A percentile compares a stretch with the other conserved stretches of the same genome.
Evolutionary conservation across 768 basidiomycete genomes (phyloP).

Genomic region (Auricularia cornea): DNA sequence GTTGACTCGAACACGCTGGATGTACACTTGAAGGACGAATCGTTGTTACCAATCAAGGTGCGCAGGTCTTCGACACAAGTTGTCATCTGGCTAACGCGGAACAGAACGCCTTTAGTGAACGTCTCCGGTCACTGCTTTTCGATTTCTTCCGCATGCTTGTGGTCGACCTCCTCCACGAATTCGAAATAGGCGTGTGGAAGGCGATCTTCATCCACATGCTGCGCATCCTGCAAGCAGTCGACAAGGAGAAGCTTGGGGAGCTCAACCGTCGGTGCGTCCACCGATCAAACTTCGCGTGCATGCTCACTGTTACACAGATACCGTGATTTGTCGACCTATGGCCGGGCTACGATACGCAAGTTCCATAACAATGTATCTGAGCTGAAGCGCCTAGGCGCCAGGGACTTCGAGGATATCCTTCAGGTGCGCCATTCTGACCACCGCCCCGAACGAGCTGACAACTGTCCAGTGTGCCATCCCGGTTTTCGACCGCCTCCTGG

Average conservation of each 20-base stretch:
- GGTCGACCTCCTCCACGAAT: slow-evolving; percentile 25
- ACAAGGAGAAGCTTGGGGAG: background rate
- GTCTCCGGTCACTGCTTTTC: background rate
- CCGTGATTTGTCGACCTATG: slow-evolving; percentile 16
- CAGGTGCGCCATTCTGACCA: slow-evolving; percentile 12
- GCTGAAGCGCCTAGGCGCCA: slow-evolving; percentile 17
- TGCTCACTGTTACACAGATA: background rate
- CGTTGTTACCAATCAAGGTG: slow-evolving; percentile 10
- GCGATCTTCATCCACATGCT: slow-evolving; percentile 20
- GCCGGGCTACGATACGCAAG: slow-evolving; percentile 14
- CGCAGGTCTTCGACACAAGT: background rate
- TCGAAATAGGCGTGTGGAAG: slow-evolving; percentile 31
- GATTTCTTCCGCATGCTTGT: slow-evolving; percentile 9
- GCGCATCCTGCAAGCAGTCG: slow-evolving; percentile 13
- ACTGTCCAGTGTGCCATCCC: background rate
- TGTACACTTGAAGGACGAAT: slow-evolving; percentile 6
- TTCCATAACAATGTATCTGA: slow-evolving; percentile 15
- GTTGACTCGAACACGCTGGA: slow-evolving; percentile 3
- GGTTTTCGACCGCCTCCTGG: background rate
- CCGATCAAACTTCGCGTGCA: background rate
- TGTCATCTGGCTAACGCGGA: background rate
- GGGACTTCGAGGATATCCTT: slow-evolving; percentile 22
- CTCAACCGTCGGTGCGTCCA: slow-evolving; percentile 18
- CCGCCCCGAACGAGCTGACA: too few species aligned
- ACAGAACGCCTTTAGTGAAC: slow-evolving; percentile 8